Conservation (phyloP, 1,139 yeast species). For the Yamadazyma dushanensis region DNA sequence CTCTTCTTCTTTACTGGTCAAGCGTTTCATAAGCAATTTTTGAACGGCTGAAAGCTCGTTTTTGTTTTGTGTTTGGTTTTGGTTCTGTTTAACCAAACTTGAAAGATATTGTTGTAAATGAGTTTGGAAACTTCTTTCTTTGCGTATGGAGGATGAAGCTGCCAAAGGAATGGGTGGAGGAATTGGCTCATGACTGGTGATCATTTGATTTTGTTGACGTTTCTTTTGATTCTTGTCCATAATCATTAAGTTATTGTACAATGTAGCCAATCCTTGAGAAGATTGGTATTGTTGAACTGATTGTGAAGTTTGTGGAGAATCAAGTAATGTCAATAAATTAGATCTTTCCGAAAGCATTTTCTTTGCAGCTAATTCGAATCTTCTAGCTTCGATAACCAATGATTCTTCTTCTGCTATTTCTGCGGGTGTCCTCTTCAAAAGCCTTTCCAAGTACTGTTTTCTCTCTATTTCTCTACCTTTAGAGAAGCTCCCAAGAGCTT, state of each 20-base stretch:
- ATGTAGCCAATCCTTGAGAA: conserved; percentile 85
- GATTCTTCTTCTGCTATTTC: conserved; percentile 98
- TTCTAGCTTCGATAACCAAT: conserved; percentile 84
- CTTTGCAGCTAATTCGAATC: conserved; percentile 91
- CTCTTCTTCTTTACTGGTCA: conserved; percentile 78
- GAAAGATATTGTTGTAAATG: conserved; percentile 48
- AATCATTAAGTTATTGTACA: conserved; percentile 78
- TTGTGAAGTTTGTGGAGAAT: conserved; percentile 84
- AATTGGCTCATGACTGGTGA: conserved; percentile 44
- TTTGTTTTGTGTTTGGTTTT: conserved; percentile 20
- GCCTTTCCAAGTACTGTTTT: conserved; percentile 73
- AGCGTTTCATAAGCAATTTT: conserved; percentile 51
- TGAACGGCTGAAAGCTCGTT: conserved; percentile 42
- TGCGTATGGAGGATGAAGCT: conserved; percentile 52
- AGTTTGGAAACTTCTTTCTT: conserved; percentile 54
- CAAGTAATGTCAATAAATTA: conserved; percentile 72
- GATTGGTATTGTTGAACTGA: conserved; percentile 76
- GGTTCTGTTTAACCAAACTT: conserved; percentile 39
- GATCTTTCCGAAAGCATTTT: conserved; percentile 84
- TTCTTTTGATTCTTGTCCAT: conserved; percentile 64
- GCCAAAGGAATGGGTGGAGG: conserved; percentile 62
- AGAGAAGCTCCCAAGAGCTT: conserved; percentile 56
- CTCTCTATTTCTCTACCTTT: conserved; percentile 72
- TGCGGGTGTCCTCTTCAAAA: conserved; percentile 85
- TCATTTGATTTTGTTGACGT: conserved; percentile 46